Base-by-base conservation (phyloP, 805 yeast genomes). In the Trichomonascus vanleenenianus region DNA sequence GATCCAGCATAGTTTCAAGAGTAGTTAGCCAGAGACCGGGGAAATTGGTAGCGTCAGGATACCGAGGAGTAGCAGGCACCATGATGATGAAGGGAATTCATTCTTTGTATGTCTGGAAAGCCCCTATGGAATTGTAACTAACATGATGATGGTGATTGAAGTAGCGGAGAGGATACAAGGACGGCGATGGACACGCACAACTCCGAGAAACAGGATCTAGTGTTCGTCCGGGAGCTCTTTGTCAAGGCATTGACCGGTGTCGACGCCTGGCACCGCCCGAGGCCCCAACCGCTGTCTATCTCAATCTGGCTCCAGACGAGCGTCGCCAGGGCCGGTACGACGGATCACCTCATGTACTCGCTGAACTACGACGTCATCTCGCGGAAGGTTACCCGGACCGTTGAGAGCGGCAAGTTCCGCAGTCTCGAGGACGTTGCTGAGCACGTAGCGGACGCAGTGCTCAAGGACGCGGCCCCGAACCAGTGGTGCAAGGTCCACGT, bases 361-460 rank as follows among this genome's bases (percentile, higher is more conserved):
- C 74, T 91, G 51, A 91, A 91, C 63, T 91, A 91, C 63, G 97
- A 96, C 2, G 88, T 80, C 3, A 73, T 91, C 3, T 78, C 91
- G 3, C 70, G 86, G 42, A 76, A 77, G 35, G 66, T 91, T n/a
- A 61, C 75, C 34, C 68, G 71, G 3, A 74, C 65, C 51, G 75
- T 84, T 51, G 74, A 70, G 35, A 43, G 59, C 4, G 62, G 71
- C 49, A 65, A 64, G 19, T 67, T 59, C 45, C 58, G 44, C 25
- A 64, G 70, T 61, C 64, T 64, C 56, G 52, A 63, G 58, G 60
- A 59, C 6, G 59, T 75, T 4, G 82, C 81, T 3, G 72, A 69
- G 45, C 59, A 64, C 2, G 70, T 82, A 1, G 59, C 75, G 25
- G 60, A 64, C 2, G 68, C 69, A 3, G 73, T 77, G 2, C 59